phyloP scores from a whole-genome alignment of 768 basidiomycete species.

The Gymnopilus junonius region DNA sequence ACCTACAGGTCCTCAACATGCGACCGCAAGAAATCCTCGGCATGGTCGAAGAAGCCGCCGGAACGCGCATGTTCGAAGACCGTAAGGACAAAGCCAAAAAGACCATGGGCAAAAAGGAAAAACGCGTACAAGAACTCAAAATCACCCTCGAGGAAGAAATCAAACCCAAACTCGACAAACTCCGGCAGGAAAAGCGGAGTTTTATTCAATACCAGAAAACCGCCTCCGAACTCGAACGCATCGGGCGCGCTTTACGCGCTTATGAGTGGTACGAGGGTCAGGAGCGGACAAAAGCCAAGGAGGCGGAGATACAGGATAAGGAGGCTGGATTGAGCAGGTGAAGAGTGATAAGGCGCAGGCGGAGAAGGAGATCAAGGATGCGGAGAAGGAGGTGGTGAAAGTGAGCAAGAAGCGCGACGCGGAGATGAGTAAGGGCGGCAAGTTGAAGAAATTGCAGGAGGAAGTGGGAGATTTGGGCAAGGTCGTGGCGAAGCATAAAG shows the following conservation, averaged over 20 bases:
- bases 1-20: constrained; percentile 87
- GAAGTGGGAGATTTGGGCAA: constrained; percentile 80
- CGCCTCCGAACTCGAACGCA: constrained; percentile 83
- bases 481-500: constrained; percentile 77
- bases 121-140: constrained; percentile 89
- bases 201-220: constrained; percentile 92
- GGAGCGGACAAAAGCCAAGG: constrained; percentile 56
- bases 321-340: constrained; percentile 43
- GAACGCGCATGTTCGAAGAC: constrained; percentile 99
- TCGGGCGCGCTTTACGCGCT: constrained; percentile 81
- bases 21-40: constrained; percentile 96
- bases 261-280: constrained; percentile 75
- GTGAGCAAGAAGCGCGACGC: constrained; percentile 81
- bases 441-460: constrained; percentile 84
- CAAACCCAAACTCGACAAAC: constrained; percentile 89
- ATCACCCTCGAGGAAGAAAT: constrained; percentile 87
- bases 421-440: constrained; percentile 93
- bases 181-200: constrained; percentile 86
- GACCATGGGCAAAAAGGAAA: constrained; percentile 97
- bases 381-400: constrained; percentile 67
- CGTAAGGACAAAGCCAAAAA: constrained; percentile 95
- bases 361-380: constrained; percentile 55
- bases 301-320: constrained; percentile 55
- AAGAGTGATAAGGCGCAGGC: constrained; percentile 37
- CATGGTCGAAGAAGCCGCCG: constrained; percentile 98